Evolutionary conservation across 306 rosid species (phyloP).

Genomic region (Bauhinia variegata): DNA sequence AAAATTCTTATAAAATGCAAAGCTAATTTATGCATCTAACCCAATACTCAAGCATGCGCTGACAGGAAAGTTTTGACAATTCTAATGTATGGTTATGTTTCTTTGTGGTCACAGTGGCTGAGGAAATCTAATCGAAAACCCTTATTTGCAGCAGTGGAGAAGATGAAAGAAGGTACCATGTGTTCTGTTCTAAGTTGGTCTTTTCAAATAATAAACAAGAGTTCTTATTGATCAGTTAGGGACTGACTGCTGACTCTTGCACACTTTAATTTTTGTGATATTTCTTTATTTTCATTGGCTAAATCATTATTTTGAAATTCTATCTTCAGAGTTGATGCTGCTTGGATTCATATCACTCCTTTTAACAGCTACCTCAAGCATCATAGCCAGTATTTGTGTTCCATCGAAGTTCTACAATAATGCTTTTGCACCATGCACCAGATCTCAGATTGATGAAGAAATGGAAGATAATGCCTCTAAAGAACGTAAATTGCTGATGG

Average conservation of each 20-base stretch:
- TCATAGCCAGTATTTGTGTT: constrained; percentile 84
- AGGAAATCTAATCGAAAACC: constrained; percentile 88
- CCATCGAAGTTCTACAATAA: constrained; percentile 81
- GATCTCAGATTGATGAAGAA: constrained; percentile 72
- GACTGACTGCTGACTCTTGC: constrained; percentile 5
- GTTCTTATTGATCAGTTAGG: constrained; percentile 13
- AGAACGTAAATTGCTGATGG: constrained; percentile 64
- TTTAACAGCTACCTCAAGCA: constrained; percentile 89
- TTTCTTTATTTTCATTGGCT: constrained; percentile 10
- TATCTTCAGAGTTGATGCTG: constrained; percentile 89
- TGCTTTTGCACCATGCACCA: constrained; percentile 81
- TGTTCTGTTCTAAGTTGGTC: constrained; percentile 8
- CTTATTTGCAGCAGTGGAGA: constrained; percentile 92
- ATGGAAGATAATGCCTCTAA: constrained; percentile 48
- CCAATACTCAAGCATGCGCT: not conserved
- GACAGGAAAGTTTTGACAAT: constrained; percentile 20
- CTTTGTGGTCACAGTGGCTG: constrained; percentile 70
- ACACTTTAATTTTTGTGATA: constrained; percentile 15
- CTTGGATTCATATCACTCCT: constrained; percentile 98
- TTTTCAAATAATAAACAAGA: constrained; percentile 20
- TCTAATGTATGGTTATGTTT: constrained; percentile 23
- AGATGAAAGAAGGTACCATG: constrained; percentile 91
- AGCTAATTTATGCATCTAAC: not conserved
- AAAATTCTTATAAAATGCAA: not conserved
- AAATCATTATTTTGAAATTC: constrained; percentile 28